A percentile compares a stretch with the other conserved stretches of the same genome.
phyloP scores from a whole-genome alignment of 306 rosid species.

The Citrullus mucosospermus region DNA sequence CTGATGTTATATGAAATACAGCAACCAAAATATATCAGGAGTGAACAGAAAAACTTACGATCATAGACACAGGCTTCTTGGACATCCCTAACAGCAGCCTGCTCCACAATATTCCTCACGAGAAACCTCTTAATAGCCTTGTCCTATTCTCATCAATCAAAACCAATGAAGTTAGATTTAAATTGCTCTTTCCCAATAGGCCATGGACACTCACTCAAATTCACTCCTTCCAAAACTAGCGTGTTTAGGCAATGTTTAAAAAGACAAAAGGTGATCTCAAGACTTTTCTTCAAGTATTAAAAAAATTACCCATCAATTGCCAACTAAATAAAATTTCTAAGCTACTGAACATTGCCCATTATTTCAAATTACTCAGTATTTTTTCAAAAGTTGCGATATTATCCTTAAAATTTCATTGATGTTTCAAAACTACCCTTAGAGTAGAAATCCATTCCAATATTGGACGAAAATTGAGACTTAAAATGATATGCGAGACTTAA shows the following conservation, averaged over 20 bases:
- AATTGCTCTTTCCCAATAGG: background rate
- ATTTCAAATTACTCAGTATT: too few relatives aligned
- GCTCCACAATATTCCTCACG: slow-evolving; percentile 96
- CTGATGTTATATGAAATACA: background rate
- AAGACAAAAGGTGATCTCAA: background rate
- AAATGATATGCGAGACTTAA: too few relatives aligned
- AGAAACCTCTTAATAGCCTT: slow-evolving; percentile 71
- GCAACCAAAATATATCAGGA: background rate
- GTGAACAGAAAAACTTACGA: slow-evolving; percentile 24
- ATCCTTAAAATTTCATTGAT: too few relatives aligned
- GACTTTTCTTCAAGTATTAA: too few relatives aligned
- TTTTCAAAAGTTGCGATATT: too few relatives aligned
- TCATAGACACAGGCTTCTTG: slow-evolving; percentile 95
- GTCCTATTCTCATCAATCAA: slow-evolving; percentile 33
- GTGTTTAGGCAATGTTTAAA: background rate
- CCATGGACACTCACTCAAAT: background rate
- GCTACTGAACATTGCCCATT: too few relatives aligned
- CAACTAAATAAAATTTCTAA: too few relatives aligned
- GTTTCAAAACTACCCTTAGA: too few relatives aligned
- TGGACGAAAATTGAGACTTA: too few relatives aligned
- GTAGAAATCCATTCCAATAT: too few relatives aligned
- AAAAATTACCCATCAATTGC: too few relatives aligned
- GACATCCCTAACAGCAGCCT: slow-evolving; percentile 93
- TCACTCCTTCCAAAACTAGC: background rate
- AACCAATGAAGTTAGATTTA: background rate